Evolutionary conservation across 352 stramenopile species (phyloP).

Genomic region (Pythium diclinum): DNA sequence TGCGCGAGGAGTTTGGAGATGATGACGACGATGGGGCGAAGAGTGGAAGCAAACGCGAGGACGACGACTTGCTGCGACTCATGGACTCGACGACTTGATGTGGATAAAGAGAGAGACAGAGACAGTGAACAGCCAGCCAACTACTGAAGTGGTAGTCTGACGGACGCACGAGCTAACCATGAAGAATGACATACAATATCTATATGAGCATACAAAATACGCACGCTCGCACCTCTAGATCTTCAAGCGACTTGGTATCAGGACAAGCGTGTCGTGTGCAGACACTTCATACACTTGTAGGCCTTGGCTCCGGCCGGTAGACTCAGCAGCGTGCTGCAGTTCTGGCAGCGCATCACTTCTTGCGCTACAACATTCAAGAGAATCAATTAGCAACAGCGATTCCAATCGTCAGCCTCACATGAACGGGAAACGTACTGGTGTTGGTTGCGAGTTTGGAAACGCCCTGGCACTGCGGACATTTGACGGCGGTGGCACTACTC

Average conservation of each 20-base stretch:
- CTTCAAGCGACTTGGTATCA: constrained; percentile 25
- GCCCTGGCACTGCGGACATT: constrained; percentile 76
- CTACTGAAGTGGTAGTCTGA: neutral
- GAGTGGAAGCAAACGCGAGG: constrained; percentile 38
- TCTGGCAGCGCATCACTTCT: constrained; percentile 87
- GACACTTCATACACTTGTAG: constrained; percentile 90
- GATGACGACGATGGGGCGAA: constrained; percentile 39
- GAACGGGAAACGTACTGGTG: constrained; percentile 56
- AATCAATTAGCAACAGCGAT: constrained; percentile 1
- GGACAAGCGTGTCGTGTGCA: constrained; percentile 76
- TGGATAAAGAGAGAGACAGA: neutral
- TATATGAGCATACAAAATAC: constrained; percentile 14
- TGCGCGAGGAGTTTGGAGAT: constrained; percentile 67
- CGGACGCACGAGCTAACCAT: neutral
- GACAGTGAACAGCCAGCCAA: constrained; percentile 2
- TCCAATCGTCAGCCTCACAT: neutral
- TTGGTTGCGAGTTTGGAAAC: constrained; percentile 82
- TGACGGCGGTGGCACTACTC: constrained; percentile 69
- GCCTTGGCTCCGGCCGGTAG: constrained; percentile 71
- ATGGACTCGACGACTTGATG: constrained; percentile 72
- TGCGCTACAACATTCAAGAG: constrained; percentile 40
- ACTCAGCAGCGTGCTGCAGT: constrained; percentile 84
- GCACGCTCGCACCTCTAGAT: neutral
- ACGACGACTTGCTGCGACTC: constrained; percentile 81
- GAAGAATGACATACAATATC: neutral